Evolutionary conservation across 768 basidiomycete species (phyloP), one percentile per base, ranked within the genome.

Genomic region (Boletus sp.): DNA sequence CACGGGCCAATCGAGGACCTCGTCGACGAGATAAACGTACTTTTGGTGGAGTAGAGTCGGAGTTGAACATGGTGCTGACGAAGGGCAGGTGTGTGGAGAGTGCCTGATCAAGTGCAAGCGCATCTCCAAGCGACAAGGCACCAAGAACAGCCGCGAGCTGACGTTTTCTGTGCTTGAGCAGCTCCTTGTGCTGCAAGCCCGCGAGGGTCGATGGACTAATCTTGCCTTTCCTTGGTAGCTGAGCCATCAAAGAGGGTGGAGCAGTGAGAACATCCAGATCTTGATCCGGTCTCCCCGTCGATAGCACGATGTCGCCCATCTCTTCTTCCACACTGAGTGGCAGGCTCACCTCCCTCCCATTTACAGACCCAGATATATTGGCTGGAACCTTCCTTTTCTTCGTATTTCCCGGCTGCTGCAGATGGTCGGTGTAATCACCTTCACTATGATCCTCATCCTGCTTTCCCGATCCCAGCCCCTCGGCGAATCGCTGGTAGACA

Each of bases 361-460:
- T 72, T 42, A 66, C 70, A 37, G 72, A 67, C 47, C 74, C 72
- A 15, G 75, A 68, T 50, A 74, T 65, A 67, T 88, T 85, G 35
- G 82, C 80, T 1, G 91, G 90, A 3, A 93, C 90, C 68, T 93
- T 93, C 45, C 90, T 79, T 74, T 93, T 93, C 81, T 93, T 93
- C 45, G 88, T 87, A 63, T 93, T 93, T 8, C 85, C 86, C 4
- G 84, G 88, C 58, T 90, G 89, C 56, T 81, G 84, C 30, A 85
- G 70, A 61, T 87, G 85, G 67, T 90, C 87, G 15, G 78, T 64
- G 59, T 84, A 84, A 64, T 87, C 88, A 21, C 77, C 82, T 58
- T 82, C 83, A 10, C 72, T 79, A 30, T 77, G 74, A 58, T 79
- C 80, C 43, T 84, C 82, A 37, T 80, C 81, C 51, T 79, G 79